phyloP scores from a whole-genome alignment of 2,329 filamentous ascomycete species.

The Colletotrichum coccodes region DNA sequence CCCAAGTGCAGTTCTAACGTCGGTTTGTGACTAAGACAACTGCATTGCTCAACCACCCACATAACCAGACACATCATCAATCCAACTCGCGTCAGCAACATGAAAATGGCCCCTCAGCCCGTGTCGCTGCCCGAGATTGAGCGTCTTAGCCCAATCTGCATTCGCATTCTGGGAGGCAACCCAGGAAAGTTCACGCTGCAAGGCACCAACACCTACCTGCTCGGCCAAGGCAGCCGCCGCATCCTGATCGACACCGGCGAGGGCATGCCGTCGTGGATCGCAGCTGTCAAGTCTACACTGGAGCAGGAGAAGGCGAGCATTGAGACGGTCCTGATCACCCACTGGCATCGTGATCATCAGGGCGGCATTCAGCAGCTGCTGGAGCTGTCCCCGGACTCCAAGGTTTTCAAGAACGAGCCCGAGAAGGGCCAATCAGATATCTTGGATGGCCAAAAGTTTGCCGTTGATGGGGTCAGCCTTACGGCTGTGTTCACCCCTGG shows the following conservation, averaged over 20 bases:
- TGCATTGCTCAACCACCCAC: background rate
- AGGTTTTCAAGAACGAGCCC: constrained; percentile 75
- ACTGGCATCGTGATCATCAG: constrained; percentile 92
- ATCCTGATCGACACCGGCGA: constrained; percentile 93
- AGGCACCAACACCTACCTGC: constrained; percentile 93
- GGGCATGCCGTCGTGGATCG: constrained; percentile 79
- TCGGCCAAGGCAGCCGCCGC: constrained; percentile 79
- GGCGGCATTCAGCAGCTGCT: constrained; percentile 79
- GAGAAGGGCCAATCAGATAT: constrained; percentile 58
- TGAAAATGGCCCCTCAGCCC: constrained; percentile 69
- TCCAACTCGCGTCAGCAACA: background rate
- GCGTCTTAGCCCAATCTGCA: constrained; percentile 79
- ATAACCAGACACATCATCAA: background rate
- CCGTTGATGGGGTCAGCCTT: constrained; percentile 71
- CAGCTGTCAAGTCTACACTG: constrained; percentile 72
- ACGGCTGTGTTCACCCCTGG: constrained; percentile 71
- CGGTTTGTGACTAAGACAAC: constrained; percentile 17
- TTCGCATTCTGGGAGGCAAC: constrained; percentile 90
- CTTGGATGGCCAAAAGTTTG: constrained; percentile 63
- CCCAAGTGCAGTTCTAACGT: background rate
- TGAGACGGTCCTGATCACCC: constrained; percentile 80
- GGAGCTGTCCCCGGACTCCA: constrained; percentile 68
- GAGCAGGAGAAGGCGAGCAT: constrained; percentile 75
- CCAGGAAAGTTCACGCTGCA: constrained; percentile 82
- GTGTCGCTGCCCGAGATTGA: constrained; percentile 77